A percentile compares a stretch with the other conserved stretches of the same genome.
These are phyloP conservation scores for Chaetomium sp. DNA, from an alignment of 2,329 filamentous ascomycete genomes.

Conservation along the genomic window DNA sequence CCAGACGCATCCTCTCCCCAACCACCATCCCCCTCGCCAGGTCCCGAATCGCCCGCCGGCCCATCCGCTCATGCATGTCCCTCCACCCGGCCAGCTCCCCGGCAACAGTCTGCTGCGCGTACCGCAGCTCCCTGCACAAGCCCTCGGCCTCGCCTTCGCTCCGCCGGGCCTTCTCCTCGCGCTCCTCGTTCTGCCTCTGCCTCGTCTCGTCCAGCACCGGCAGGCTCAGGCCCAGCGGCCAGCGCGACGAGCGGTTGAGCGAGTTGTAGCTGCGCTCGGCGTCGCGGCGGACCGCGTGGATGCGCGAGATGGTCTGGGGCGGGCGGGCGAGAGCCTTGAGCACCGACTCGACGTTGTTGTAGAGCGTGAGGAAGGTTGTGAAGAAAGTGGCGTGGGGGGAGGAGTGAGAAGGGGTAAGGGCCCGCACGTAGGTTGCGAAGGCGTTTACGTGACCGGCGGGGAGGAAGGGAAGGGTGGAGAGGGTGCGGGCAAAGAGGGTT, in stretches of 20 bases:
- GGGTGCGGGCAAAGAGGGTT: constrained; percentile 54
- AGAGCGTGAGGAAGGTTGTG: constrained; percentile 74
- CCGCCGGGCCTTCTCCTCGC: constrained; percentile 75
- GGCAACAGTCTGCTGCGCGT: constrained; percentile 92
- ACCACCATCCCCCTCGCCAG: constrained; percentile 79
- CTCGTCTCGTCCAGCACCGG: constrained; percentile 76
- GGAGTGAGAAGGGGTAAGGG: constrained; percentile 67
- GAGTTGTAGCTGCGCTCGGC: constrained; percentile 78
- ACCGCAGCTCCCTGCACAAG: constrained; percentile 79
- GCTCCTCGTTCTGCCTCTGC: constrained; percentile 78
- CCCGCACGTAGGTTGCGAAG: constrained; percentile 70
- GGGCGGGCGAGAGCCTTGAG: constrained; percentile 78
- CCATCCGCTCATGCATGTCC: constrained; percentile 79
- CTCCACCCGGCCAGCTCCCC: constrained; percentile 93
- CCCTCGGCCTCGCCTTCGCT: constrained; percentile 70
- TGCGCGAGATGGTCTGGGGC: constrained; percentile 73
- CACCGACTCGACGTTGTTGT: constrained; percentile 80
- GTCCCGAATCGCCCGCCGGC: constrained; percentile 71
- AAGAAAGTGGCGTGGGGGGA: constrained; percentile 75
- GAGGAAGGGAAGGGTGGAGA: constrained; percentile 65
- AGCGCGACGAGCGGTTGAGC: constrained; percentile 72
- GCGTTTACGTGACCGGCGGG: constrained; percentile 69
- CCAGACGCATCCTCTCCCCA: constrained; percentile 75
- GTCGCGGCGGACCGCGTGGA: constrained; percentile 71
- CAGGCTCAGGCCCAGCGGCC: constrained; percentile 67